Conservation (phyloP, 108 stramenopile genomes). For the Schizochytrium sp. region DNA sequence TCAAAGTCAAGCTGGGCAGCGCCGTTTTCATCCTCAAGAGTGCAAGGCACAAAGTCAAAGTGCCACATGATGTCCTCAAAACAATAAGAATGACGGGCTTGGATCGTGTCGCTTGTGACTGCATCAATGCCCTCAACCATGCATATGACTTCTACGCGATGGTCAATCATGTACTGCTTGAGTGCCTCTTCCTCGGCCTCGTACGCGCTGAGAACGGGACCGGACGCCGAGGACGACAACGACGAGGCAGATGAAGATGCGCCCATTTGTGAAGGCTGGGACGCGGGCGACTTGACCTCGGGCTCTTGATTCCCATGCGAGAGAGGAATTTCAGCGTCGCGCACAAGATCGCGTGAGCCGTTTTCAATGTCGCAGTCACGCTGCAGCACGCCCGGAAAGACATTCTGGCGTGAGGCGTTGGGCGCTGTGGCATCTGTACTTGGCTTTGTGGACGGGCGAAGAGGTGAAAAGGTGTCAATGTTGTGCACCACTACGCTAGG, state of each 20-base stretch:
- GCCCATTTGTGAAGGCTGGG: neutral
- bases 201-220: neutral
- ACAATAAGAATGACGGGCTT: conserved; percentile 84
- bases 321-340: neutral
- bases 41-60: conserved; percentile 71
- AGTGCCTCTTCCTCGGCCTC: neutral
- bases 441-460: conserved; percentile 45
- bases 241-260: too few relatives aligned
- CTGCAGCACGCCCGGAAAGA: conserved; percentile 21
- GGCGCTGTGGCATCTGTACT: conserved; percentile 3
- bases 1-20: conserved; percentile 33
- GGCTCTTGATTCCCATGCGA: neutral
- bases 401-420: neutral
- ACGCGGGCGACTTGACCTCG: neutral
- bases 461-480: conserved; percentile 69
- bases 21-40: conserved; percentile 43
- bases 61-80: conserved; percentile 71
- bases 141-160: conserved; percentile 80
- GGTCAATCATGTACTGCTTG: conserved; percentile 33
- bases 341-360: neutral
- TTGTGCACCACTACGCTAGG: conserved; percentile 86
- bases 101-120: conserved; percentile 69
- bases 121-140: conserved; percentile 89
- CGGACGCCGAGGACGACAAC: neutral
- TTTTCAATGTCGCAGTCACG: conserved; percentile 26